Percentiles rank a stretch among this genome's conserved stretches.
phyloP scores from a whole-genome alignment of 1,139 yeast genomes.

The Debaryomyces nepalensis region DNA sequence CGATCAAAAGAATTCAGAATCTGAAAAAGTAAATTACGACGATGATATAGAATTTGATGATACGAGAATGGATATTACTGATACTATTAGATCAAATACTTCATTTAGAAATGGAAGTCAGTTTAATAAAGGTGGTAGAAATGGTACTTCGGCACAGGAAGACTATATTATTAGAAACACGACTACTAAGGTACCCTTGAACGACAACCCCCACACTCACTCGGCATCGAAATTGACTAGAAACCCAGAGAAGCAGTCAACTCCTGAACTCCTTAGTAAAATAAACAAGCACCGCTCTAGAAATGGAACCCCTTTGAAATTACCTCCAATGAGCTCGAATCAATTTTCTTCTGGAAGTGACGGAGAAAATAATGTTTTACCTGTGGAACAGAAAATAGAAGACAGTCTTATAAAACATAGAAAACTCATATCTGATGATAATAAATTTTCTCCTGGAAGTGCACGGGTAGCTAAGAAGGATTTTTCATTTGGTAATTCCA shows the following conservation, averaged over 20 bases:
- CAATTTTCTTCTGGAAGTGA: conserved; percentile 10
- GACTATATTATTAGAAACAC: conserved; percentile 18
- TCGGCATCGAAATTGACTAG: conserved; percentile 3
- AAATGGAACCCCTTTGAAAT: conserved; percentile 25
- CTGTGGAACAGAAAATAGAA: conserved; percentile 15
- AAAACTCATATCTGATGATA: conserved; percentile 28
- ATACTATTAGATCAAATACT: conserved; percentile 15
- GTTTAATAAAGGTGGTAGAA: neutral
- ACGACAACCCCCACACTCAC: conserved; percentile 16
- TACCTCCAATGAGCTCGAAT: conserved; percentile 16
- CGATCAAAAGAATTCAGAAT: neutral
- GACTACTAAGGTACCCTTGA: conserved; percentile 26
- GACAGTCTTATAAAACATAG: conserved; percentile 24
- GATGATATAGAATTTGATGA: conserved; percentile 32
- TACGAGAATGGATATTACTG: conserved; percentile 29
- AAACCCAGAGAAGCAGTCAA: conserved; percentile 16
- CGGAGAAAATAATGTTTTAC: neutral
- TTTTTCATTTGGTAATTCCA: neutral
- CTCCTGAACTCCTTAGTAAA: conserved; percentile 6
- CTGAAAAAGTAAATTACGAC: neutral
- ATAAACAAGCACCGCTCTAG: conserved; percentile 18
- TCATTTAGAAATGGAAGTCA: conserved; percentile 12
- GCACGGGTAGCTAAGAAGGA: neutral
- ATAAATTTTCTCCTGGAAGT: conserved; percentile 26
- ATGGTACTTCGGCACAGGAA: conserved; percentile 1